phyloP scores from a whole-genome alignment of 176 grass and related monocot species.

The Juncus effusus region DNA sequence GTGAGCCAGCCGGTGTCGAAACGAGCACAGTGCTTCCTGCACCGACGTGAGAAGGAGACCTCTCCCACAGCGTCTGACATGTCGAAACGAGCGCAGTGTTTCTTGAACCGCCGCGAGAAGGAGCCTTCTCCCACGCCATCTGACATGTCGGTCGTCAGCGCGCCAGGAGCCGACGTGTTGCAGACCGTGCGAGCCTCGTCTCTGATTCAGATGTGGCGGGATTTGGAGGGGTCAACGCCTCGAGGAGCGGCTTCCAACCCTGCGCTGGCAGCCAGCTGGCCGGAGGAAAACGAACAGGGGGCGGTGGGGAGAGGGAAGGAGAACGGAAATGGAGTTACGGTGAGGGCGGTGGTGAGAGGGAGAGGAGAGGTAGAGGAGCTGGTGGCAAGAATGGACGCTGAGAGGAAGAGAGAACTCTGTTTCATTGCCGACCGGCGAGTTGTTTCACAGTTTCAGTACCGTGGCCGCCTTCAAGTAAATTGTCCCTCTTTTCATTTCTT shows the following conservation, averaged over 20 bases:
- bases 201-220: constrained; percentile 93
- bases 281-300: constrained; percentile 45
- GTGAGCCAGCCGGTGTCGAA: constrained; percentile 53
- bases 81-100: constrained; percentile 48
- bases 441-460: constrained; percentile 62
- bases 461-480: constrained; percentile 76
- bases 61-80: constrained; percentile 32
- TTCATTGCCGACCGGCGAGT: constrained; percentile 42
- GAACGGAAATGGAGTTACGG: background rate
- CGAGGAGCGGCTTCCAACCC: constrained; percentile 52
- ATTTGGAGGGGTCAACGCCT: constrained; percentile 71
- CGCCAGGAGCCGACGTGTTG: constrained; percentile 22
- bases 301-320: constrained; percentile 1
- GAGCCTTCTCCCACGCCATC: constrained; percentile 29
- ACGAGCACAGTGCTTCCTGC: constrained; percentile 45
- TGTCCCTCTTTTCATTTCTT: background rate
- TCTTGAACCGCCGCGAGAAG: constrained; percentile 31
- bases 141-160: constrained; percentile 30
- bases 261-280: constrained; percentile 40
- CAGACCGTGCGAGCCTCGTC: constrained; percentile 74
- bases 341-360: constrained; percentile 41
- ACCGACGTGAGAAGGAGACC: constrained; percentile 31
- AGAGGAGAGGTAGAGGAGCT: constrained; percentile 66
- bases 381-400: constrained; percentile 57
- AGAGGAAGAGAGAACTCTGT: constrained; percentile 55